A percentile compares a stretch with the other conserved stretches of the same genome.
Evolutionary conservation across 495 filamentous ascomycete genomes (phyloP).

Genomic region (Xylaria acuta): DNA sequence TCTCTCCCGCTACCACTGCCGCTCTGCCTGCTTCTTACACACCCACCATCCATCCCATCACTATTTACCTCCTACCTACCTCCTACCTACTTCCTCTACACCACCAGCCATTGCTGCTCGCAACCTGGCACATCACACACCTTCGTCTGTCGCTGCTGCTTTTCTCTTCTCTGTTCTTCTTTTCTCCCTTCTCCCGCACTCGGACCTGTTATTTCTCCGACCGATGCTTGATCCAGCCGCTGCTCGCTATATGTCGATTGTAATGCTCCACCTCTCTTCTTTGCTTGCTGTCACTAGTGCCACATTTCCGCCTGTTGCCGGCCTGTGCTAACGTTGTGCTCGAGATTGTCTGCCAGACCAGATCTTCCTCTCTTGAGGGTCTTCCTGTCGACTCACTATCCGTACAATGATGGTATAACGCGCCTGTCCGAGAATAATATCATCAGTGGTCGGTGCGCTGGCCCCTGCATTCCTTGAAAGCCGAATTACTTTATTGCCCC

Average conservation of each 20-base stretch:
- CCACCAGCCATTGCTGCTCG: constrained; percentile 14
- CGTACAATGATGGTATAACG: constrained; percentile 23
- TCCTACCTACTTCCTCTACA: constrained; percentile 1
- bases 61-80: neutral
- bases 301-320: neutral
- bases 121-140: constrained; percentile 17
- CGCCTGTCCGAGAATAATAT: neutral
- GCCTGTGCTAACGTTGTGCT: constrained; percentile 14
- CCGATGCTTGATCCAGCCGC: neutral
- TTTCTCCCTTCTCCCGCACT: neutral
- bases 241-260: constrained; percentile 23
- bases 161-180: neutral
- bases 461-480: neutral
- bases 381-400: neutral
- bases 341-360: constrained; percentile 10
- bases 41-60: constrained; percentile 24
- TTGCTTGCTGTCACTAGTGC: neutral
- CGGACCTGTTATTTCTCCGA: neutral
- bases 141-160: neutral
- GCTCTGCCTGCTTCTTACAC: constrained; percentile 27
- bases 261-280: constrained; percentile 22
- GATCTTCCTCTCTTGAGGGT: constrained; percentile 1
- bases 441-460: constrained; percentile 12
- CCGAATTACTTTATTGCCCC: neutral
- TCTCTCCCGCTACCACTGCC: constrained; percentile 34